Percentiles rank a stretch among this genome's conserved stretches.
Evolutionary conservation across 176 grass and related monocot species (phyloP).

Genomic region (Carex scoparia): DNA sequence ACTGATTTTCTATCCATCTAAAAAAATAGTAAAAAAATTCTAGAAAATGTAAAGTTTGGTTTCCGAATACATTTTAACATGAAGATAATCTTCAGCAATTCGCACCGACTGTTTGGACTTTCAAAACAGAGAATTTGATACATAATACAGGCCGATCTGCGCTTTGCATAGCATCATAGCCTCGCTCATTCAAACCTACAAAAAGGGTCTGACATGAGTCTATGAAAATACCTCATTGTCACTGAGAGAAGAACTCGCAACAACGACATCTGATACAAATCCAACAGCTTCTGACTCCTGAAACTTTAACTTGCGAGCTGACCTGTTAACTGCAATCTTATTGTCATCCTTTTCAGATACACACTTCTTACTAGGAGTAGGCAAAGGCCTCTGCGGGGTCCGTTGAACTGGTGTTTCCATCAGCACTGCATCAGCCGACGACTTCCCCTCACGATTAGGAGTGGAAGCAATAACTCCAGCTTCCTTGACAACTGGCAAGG

Average conservation of each 20-base stretch:
- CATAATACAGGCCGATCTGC: no score
- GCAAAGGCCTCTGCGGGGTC: conserved; percentile 68
- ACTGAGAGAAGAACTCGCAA: not conserved
- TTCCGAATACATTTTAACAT: no score
- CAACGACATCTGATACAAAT: conserved; percentile 24
- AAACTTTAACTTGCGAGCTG: conserved; percentile 72
- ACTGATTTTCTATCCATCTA: no score
- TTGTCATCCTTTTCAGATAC: conserved; percentile 29
- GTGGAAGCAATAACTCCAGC: not conserved
- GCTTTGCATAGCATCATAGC: no score
- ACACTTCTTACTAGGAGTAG: conserved; percentile 45
- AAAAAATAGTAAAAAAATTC: no score
- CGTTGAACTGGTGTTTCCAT: conserved; percentile 45
- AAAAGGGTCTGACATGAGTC: not conserved
- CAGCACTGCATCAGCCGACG: conserved; percentile 20
- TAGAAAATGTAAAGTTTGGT: no score
- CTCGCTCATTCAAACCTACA: not conserved
- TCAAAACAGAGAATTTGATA: no score
- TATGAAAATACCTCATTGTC: conserved; percentile 12
- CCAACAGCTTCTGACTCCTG: conserved; percentile 39
- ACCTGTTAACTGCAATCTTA: conserved; percentile 58
- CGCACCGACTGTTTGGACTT: no score
- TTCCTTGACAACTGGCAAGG: not conserved
- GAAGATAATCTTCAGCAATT: no score
- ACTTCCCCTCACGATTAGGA: conserved; percentile 1